Evolutionary conservation across 306 rosid species (phyloP).

Genomic region (Ochetophila trinervis): DNA sequence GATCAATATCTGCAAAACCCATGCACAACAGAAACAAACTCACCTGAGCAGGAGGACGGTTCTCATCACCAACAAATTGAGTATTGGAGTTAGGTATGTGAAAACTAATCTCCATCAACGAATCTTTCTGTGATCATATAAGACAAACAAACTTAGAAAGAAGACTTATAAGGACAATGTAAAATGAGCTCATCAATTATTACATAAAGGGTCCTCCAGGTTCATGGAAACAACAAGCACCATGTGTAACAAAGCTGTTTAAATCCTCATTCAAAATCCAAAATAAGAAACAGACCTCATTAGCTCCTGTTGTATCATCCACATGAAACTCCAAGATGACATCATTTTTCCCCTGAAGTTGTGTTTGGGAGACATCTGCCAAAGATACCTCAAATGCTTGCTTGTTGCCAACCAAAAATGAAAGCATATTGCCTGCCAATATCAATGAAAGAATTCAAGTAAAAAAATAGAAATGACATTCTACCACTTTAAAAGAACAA

Average conservation of each 20-base stretch:
- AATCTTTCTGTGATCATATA: conserved; percentile 78
- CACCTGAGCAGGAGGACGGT: conserved; percentile 92
- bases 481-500: not conserved
- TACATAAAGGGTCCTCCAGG: not conserved
- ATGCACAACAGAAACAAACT: conserved; percentile 17
- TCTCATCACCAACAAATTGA: conserved; percentile 96
- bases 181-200: not conserved
- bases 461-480: not conserved
- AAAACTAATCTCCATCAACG: conserved; percentile 94
- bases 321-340: conserved; percentile 93
- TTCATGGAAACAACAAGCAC: not conserved
- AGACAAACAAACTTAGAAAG: conserved; percentile 11
- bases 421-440: conserved; percentile 79
- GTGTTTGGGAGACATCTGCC: conserved; percentile 95
- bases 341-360: conserved; percentile 93
- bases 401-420: conserved; percentile 82
- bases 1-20: conserved; percentile 3
- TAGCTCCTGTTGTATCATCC: conserved; percentile 96
- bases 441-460: conserved; percentile 19
- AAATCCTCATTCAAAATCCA: not conserved
- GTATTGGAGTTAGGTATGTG: conserved; percentile 97
- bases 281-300: conserved; percentile 57
- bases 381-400: conserved; percentile 98
- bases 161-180: conserved; percentile 9
- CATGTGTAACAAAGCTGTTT: not conserved